Percentiles rank a stretch among this genome's conserved stretches.
Evolutionary conservation across 805 yeast species (phyloP).

Genomic region (Groenewaldozyma tartarivorans): DNA sequence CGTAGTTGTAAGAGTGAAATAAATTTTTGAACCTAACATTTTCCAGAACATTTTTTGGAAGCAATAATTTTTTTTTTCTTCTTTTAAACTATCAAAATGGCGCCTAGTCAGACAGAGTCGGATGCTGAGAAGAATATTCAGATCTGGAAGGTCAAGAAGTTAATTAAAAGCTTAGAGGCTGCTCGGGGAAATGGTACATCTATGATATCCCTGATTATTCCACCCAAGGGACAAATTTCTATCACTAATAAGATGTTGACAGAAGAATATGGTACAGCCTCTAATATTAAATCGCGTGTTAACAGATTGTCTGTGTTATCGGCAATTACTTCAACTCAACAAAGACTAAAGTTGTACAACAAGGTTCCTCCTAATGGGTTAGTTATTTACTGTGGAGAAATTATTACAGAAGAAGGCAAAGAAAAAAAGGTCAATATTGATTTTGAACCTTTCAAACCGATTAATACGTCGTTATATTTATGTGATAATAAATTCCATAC

Average conservation of each 20-base stretch:
- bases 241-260: slow-evolving; percentile 83
- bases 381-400: slow-evolving; percentile 97
- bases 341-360: slow-evolving; percentile 81
- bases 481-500: slow-evolving; percentile 99
- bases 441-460: slow-evolving; percentile 98
- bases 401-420: slow-evolving; percentile 92
- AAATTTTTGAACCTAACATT: too few relatives aligned
- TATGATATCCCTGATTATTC: slow-evolving; percentile 92
- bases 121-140: slow-evolving; percentile 96
- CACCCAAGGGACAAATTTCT: slow-evolving; percentile 91
- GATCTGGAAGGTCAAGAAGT: slow-evolving; percentile 97
- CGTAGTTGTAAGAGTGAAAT: too few relatives aligned
- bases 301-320: slow-evolving; percentile 90
- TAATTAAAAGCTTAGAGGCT: slow-evolving; percentile 72
- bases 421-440: slow-evolving; percentile 94
- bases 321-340: slow-evolving; percentile 98
- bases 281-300: slow-evolving; percentile 95
- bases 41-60: too few relatives aligned
- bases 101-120: slow-evolving; percentile 12
- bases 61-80: too few relatives aligned
- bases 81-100: slow-evolving; percentile 7
- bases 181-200: slow-evolving; percentile 99
- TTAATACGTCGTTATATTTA: slow-evolving; percentile 88
- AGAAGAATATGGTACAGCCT: slow-evolving; percentile 98
- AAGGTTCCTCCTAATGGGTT: slow-evolving; percentile 91